Evolutionary conservation across 257 asterid species (phyloP).

Genomic region (Paulownia fortunei): DNA sequence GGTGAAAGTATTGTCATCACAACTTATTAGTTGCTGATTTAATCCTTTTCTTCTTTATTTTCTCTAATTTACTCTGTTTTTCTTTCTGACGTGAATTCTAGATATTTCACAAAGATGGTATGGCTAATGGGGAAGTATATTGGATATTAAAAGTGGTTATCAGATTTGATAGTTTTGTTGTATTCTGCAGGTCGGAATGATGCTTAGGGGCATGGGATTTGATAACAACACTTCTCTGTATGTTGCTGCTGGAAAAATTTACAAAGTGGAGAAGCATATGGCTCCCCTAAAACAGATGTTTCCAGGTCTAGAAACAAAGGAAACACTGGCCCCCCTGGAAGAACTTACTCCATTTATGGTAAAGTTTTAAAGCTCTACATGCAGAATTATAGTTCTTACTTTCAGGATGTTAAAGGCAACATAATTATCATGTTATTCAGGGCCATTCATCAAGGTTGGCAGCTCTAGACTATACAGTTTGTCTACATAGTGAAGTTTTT

Average conservation of each 20-base stretch:
- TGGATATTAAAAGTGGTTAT: neutral
- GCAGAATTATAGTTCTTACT: neutral
- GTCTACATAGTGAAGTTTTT: constrained; percentile 95
- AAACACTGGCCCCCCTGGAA: constrained; percentile 71
- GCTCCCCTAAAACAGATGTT: constrained; percentile 96
- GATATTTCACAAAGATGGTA: neutral
- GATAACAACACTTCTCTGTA: constrained; percentile 82
- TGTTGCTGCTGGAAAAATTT: constrained; percentile 95
- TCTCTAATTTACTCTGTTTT: too few species aligned
- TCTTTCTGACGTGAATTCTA: neutral
- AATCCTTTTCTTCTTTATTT: neutral
- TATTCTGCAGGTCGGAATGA: constrained; percentile 86
- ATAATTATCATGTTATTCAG: constrained; percentile 43
- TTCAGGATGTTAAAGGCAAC: neutral
- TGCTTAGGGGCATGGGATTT: constrained; percentile 99
- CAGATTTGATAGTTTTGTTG: neutral
- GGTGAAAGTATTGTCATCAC: too few species aligned
- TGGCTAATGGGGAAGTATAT: neutral
- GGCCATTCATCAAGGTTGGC: constrained; percentile 98
- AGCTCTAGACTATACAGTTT: constrained; percentile 96
- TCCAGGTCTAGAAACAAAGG: constrained; percentile 84
- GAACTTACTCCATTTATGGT: constrained; percentile 91
- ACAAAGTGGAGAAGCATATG: constrained; percentile 87
- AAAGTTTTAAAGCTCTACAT: constrained; percentile 2
- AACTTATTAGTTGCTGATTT: neutral